Conservation (phyloP, 306 rosid genomes). For the Acacia confusa region DNA sequence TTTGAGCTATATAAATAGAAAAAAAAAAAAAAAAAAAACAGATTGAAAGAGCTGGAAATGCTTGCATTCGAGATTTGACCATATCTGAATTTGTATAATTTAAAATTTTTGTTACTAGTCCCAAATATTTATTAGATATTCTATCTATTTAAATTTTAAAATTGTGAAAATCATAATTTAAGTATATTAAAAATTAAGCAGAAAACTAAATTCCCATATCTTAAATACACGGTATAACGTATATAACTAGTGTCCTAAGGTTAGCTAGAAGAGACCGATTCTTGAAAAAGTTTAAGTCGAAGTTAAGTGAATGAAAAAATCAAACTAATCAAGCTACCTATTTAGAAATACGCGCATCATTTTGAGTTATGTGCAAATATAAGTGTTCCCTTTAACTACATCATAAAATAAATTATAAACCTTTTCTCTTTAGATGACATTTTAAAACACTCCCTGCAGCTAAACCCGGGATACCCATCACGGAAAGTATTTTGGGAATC, state of each 20-base stretch:
- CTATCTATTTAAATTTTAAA: neutral
- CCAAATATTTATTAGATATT: too few species aligned
- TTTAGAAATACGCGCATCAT: neutral
- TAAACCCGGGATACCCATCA: too few species aligned
- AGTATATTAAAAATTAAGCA: too few species aligned
- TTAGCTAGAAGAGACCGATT: neutral
- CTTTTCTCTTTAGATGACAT: too few species aligned
- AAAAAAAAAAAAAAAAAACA: too few species aligned
- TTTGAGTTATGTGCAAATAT: neutral
- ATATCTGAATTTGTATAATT: neutral
- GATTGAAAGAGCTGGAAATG: neutral
- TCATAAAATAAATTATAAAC: too few species aligned
- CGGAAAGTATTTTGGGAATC: neutral
- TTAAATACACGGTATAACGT: too few species aligned
- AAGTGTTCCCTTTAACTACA: neutral
- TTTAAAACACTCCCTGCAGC: too few species aligned
- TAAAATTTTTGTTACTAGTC: too few species aligned
- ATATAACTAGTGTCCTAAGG: neutral
- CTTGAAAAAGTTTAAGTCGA: neutral
- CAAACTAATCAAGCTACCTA: neutral
- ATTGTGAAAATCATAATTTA: too few species aligned
- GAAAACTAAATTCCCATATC: too few species aligned
- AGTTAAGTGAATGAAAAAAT: neutral
- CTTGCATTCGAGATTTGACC: neutral
- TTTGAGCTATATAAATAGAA: neutral